Evolutionary conservation across 176 grass and related monocot genomes (phyloP), one percentile per base, ranked within the genome.

Genomic region (Oryza glumipatula): DNA sequence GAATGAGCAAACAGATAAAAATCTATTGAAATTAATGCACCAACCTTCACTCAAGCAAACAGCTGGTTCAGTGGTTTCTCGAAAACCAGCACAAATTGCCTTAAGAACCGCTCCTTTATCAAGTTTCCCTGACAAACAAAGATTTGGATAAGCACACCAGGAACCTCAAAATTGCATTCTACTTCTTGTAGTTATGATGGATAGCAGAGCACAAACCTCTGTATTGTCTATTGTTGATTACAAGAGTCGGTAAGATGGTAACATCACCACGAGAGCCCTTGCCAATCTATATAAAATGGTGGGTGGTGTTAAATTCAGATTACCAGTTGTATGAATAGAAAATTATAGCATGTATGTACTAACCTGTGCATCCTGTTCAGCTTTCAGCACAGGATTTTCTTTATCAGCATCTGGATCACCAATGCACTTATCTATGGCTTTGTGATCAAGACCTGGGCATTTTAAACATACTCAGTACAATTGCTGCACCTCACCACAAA

Each of bases 171-270:
- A 73, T 66, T n/a, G 65, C 2, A 4, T 23, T 63, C 58, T 64
- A 36, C n/a, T 5, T 14, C 44, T 63, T 9, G 30, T 48, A 79
- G 19, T 12, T 72, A 9, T 46, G 15, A 86, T 15, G 60, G 47
- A 15, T 79, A 63, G 12, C 76, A 91, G 36, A 88, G 46, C 13
- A 77, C 81, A 51, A 21, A 95, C 93, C 93, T 90, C 88, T 83
- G 39, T 95, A 95, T 58, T 95, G 93, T 92, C 93, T 92, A 77
- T 88, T 90, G 78, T 95, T 95, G 79, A 95, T 95, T 30, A 95
- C 90, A 65, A 95, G 87, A 75, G 93, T 95, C 17, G 93, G 93
- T 58, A 95, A 85, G 80, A 95, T 95, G 65, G 88, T 92, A 67
- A 95, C 90, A 83, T 95, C 93, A 47, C 90, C 93, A 83, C 90